phyloP scores from a whole-genome alignment of 2,329 filamentous ascomycete genomes.

The Byssoonygena ceratinophila region DNA sequence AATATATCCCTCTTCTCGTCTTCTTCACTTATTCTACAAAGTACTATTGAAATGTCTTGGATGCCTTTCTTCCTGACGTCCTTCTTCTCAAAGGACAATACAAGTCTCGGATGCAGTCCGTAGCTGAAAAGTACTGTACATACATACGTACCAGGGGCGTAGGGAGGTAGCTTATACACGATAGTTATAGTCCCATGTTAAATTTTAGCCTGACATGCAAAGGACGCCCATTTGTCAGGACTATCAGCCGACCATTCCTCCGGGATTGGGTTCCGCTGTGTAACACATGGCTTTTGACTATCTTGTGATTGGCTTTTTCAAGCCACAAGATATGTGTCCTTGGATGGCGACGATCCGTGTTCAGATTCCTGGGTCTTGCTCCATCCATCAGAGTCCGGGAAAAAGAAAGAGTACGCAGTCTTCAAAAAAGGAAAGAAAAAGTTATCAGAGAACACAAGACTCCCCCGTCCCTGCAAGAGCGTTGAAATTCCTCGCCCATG shows the following conservation, averaged over 20 bases:
- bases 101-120: too few species aligned
- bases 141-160: background rate
- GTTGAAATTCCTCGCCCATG: conserved; percentile 1
- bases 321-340: background rate
- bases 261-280: background rate
- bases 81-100: too few species aligned
- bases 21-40: background rate
- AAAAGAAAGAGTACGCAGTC: too few species aligned
- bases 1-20: background rate
- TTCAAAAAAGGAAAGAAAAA: background rate
- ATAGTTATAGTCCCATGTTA: background rate
- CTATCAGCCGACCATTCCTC: conserved; percentile 1
- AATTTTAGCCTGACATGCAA: background rate
- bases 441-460: background rate
- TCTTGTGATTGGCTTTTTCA: conserved; percentile 1
- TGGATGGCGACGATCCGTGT: background rate
- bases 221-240: background rate
- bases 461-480: conserved; percentile 8
- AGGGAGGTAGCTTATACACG: too few species aligned
- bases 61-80: background rate
- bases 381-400: background rate
- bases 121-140: too few species aligned
- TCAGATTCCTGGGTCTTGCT: background rate
- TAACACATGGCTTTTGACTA: background rate
- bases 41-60: too few species aligned